These are phyloP conservation scores for Didymosphaeria variabile DNA, from an alignment of 2,329 filamentous ascomycete species.

Conservation along the genomic window DNA sequence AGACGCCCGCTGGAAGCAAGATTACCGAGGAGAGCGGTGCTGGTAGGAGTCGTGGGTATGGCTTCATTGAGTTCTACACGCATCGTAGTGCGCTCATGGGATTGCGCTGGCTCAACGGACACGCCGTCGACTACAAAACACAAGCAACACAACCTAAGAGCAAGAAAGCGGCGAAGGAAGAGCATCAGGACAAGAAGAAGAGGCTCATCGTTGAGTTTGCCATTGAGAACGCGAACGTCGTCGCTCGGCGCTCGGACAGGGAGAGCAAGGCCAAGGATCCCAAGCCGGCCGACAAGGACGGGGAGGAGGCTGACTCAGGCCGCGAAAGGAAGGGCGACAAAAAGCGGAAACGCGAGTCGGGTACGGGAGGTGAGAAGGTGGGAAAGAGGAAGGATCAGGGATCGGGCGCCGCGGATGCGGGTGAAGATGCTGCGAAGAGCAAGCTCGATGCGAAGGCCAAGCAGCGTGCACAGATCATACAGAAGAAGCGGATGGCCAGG, in stretches of 20 bases:
- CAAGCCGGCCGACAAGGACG: constrained; percentile 28
- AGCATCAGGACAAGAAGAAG: constrained; percentile 78
- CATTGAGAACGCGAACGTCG: constrained; percentile 96
- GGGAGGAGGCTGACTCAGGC: constrained; percentile 27
- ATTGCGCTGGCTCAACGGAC: constrained; percentile 90
- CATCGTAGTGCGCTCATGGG: constrained; percentile 96
- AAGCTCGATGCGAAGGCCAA: constrained; percentile 62
- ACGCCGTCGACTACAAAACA: constrained; percentile 63
- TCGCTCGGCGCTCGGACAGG: constrained; percentile 76
- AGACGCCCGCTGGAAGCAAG: constrained; percentile 85
- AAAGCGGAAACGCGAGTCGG: constrained; percentile 52
- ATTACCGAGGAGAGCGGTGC: constrained; percentile 78
- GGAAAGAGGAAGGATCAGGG: constrained; percentile 25
- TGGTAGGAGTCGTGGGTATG: constrained; percentile 89
- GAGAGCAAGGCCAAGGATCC: constrained; percentile 65
- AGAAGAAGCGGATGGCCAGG: constrained; percentile 81
- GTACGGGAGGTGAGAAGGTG: constrained; percentile 19
- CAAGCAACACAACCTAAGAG: constrained; percentile 57
- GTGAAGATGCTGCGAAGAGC: constrained; percentile 19
- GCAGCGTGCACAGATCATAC: constrained; percentile 80
- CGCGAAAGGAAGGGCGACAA: constrained; percentile 29
- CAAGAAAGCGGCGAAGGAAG: constrained; percentile 52
- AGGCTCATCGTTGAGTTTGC: constrained; percentile 95
- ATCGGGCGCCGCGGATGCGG: constrained; percentile 33
- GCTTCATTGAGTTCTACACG: constrained; percentile 95